A percentile compares a stretch with the other conserved stretches of the same genome.
Evolutionary conservation across 495 filamentous ascomycete species (phyloP).

Genomic region (Hypoxylon rickii): DNA sequence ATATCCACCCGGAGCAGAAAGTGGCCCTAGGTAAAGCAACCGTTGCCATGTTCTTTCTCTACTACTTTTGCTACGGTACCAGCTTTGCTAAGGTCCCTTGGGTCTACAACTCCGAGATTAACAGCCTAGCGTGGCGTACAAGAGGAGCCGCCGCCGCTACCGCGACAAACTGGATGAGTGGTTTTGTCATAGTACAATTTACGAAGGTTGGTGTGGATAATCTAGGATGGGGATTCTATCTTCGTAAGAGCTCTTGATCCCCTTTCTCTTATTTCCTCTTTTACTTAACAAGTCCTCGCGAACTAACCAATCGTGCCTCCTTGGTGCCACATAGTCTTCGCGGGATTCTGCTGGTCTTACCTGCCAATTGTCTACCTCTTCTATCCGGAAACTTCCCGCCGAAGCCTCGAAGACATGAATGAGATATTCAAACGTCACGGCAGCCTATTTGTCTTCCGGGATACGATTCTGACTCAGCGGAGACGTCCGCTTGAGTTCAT

Average conservation of each 20-base stretch:
- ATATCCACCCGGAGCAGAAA: conserved; percentile 24
- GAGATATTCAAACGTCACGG: conserved; percentile 34
- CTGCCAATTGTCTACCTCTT: conserved; percentile 42
- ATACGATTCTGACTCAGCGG: conserved; percentile 32
- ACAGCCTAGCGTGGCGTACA: conserved; percentile 45
- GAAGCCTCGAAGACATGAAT: conserved; percentile 47
- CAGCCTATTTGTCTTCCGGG: conserved; percentile 33
- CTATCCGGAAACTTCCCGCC: conserved; percentile 43
- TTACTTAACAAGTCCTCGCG: background rate
- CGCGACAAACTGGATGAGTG: conserved; percentile 45
- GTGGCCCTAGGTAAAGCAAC: conserved; percentile 28
- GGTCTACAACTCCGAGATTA: conserved; percentile 50
- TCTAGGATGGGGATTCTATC: conserved; percentile 44
- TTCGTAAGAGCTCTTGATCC: conserved; percentile 18
- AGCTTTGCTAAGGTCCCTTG: conserved; percentile 45
- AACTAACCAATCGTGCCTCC: background rate
- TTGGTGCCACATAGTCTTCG: conserved; percentile 33
- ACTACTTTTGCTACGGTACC: conserved; percentile 44
- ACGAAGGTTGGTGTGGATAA: conserved; percentile 42
- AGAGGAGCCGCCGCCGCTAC: conserved; percentile 45
- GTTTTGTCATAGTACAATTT: conserved; percentile 44
- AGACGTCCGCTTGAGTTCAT: conserved; percentile 29
- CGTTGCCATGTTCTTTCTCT: conserved; percentile 43
- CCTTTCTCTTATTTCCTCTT: too few species aligned
- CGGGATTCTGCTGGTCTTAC: conserved; percentile 38